Percentiles rank a stretch among this genome's conserved stretches.
These are phyloP conservation scores for Apophysomyces ossiformis DNA, from an alignment of 371 early-diverging fungal genomes.

Conservation along the genomic window DNA sequence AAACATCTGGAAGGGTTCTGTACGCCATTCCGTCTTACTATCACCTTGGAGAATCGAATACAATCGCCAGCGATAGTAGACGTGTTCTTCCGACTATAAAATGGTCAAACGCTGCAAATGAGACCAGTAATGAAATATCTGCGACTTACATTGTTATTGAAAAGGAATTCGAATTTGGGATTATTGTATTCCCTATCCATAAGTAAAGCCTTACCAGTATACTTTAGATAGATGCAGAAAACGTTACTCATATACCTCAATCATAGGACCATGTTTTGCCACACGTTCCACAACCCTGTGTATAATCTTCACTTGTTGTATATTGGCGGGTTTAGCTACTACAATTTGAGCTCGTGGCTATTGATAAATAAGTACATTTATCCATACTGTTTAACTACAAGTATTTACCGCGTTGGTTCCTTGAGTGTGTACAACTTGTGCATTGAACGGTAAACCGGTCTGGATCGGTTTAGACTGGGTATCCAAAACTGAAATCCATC, in stretches of 20 bases:
- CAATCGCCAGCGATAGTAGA: constrained; percentile 92
- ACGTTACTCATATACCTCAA: constrained; percentile 58
- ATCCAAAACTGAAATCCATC: constrained; percentile 35
- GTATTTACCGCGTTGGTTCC: constrained; percentile 4
- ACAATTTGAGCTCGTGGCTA: constrained; percentile 63
- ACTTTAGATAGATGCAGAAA: background rate
- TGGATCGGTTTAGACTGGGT: constrained; percentile 26
- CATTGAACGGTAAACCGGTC: constrained; percentile 78
- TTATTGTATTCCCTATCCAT: constrained; percentile 72
- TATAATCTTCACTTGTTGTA: constrained; percentile 65
- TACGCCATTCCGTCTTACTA: constrained; percentile 70
- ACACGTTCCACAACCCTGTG: constrained; percentile 90
- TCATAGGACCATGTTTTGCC: constrained; percentile 70
- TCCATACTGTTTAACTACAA: background rate
- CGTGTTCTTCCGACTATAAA: constrained; percentile 73
- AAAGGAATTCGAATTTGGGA: constrained; percentile 74
- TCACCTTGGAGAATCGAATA: constrained; percentile 92
- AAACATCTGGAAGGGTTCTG: constrained; percentile 88
- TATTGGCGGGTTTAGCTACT: constrained; percentile 71
- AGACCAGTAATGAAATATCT: background rate
- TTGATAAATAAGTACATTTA: constrained; percentile 10
- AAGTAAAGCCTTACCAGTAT: constrained; percentile 48
- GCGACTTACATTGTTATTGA: constrained; percentile 65
- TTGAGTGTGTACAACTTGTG: constrained; percentile 42
- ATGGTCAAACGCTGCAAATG: background rate